These are phyloP conservation scores for Blepharisma undulans DNA, from an alignment of 169 alveolate genomes.

Conservation along the genomic window DNA sequence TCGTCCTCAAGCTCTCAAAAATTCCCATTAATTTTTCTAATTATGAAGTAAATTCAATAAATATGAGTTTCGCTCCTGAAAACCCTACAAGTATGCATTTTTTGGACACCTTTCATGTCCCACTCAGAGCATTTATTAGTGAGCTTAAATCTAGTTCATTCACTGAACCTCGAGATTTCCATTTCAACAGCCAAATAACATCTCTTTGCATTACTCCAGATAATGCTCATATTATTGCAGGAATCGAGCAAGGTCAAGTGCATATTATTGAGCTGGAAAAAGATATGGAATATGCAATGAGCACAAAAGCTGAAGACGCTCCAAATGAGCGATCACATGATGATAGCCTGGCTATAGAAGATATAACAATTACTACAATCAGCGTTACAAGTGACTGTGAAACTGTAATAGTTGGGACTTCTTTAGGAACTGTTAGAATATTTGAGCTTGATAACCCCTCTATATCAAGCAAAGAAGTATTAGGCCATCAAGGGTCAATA, in stretches of 20 bases:
- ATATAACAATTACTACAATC: background rate
- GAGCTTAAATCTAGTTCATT: background rate
- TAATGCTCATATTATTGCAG: background rate
- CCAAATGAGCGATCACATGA: background rate
- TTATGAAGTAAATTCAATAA: background rate
- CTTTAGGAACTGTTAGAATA: background rate
- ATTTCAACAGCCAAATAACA: background rate
- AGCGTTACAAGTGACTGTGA: background rate
- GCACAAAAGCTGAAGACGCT: background rate
- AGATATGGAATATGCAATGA: background rate
- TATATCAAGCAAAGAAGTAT: background rate
- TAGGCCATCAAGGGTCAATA: background rate
- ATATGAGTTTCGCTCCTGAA: background rate
- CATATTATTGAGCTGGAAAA: background rate
- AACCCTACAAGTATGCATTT: background rate
- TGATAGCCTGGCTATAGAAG: background rate
- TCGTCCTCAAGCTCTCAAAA: background rate
- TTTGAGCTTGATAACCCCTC: background rate
- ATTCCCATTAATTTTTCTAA: background rate
- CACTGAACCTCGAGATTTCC: background rate
- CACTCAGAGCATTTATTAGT: background rate
- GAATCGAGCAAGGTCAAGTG: background rate
- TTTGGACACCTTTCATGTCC: background rate
- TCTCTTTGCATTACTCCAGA: background rate
- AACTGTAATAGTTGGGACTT: background rate